These are phyloP conservation scores for Kurtzmaniella quercitrusa DNA, from an alignment of 1,139 yeast species.

Conservation along the genomic window DNA sequence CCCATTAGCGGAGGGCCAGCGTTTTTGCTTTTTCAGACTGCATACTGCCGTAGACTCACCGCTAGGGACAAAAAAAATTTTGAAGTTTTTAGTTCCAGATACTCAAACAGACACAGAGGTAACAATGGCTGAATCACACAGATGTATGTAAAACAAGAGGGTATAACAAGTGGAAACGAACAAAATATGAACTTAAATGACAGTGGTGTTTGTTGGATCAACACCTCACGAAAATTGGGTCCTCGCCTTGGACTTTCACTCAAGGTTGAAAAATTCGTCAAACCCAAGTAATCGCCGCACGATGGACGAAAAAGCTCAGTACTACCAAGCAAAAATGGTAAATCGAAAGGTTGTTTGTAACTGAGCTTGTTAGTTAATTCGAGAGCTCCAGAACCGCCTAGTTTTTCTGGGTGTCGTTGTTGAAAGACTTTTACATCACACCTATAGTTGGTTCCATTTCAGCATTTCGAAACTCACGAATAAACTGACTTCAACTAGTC, in stretches of 20 bases:
- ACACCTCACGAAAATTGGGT: conserved; percentile 2
- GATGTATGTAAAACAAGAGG: conserved; percentile 59
- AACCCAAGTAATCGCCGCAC: background rate
- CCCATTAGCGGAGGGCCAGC: conserved; percentile 1
- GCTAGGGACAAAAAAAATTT: conserved; percentile 12
- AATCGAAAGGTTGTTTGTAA: background rate
- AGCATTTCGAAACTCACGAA: no score
- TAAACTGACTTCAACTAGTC: no score
- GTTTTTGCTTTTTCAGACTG: conserved; percentile 2
- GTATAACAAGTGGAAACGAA: background rate
- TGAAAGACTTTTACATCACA: no score
- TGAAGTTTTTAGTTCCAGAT: conserved; percentile 7
- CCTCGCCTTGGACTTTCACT: conserved; percentile 12
- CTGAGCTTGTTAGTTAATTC: no score
- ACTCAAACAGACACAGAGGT: conserved; percentile 13
- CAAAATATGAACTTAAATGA: background rate
- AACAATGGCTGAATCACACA: conserved; percentile 93
- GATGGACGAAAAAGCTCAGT: background rate
- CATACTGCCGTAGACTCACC: conserved; percentile 4
- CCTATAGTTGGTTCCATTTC: no score
- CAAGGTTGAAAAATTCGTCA: conserved; percentile 1
- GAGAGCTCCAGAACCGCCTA: no score
- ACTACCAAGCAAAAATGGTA: background rate
- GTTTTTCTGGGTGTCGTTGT: no score
- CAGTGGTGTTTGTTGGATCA: background rate